Percentiles rank a stretch among this genome's conserved stretches.
These are phyloP conservation scores for Diacronema lutheri DNA, from an alignment of 78 protist species.

Conservation along the genomic window DNA sequence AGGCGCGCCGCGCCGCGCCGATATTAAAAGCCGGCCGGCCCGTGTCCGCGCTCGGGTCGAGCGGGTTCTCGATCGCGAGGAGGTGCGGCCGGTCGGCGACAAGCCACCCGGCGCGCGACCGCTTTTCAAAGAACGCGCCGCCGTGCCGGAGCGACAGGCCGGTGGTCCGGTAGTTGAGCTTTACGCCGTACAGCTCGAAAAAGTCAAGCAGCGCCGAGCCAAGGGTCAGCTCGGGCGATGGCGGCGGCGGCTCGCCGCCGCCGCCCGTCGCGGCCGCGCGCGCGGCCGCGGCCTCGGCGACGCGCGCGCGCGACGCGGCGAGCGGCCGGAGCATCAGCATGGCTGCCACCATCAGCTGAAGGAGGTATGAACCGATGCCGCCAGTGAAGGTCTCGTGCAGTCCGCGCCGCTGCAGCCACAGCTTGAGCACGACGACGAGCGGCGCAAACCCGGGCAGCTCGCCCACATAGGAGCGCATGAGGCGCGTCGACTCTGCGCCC, in stretches of 20 bases:
- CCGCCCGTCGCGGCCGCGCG: too few species aligned
- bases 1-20: neutral
- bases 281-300: too few species aligned
- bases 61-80: slow-evolving; percentile 27
- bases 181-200: slow-evolving; percentile 43
- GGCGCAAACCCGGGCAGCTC: neutral
- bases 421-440: slow-evolving; percentile 62
- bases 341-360: slow-evolving; percentile 52
- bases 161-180: slow-evolving; percentile 17
- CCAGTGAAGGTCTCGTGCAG: slow-evolving; percentile 77
- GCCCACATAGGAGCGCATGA: neutral
- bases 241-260: neutral
- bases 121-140: slow-evolving; percentile 17
- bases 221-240: neutral
- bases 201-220: slow-evolving; percentile 32
- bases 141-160: slow-evolving; percentile 23
- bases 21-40: neutral
- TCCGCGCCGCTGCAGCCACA: slow-evolving; percentile 50
- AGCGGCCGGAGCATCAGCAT: slow-evolving; percentile 55
- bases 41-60: neutral
- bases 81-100: neutral
- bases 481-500: slow-evolving; percentile 4
- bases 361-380: slow-evolving; percentile 71
- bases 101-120: neutral
- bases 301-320: neutral